Base-by-base conservation (phyloP, 1,284 basidiomycete species). In the Rhizopogon hawkerae region DNA sequence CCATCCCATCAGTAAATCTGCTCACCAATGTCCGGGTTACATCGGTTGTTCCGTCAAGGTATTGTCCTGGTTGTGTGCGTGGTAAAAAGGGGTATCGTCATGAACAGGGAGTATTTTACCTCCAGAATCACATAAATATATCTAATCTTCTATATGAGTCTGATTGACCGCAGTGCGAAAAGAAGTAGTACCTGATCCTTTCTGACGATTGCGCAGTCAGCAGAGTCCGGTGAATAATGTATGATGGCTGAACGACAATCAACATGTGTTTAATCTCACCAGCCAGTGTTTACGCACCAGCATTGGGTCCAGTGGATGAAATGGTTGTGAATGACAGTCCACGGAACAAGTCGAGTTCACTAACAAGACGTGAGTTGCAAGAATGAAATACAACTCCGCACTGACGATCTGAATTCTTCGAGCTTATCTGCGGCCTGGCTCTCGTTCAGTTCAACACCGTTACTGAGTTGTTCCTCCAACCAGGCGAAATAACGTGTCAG, bases 71-170 rank as follows among this genome's bases (percentile, higher is more conserved):
- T 49, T 8, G 9, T 35, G 11, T 36, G 10, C 44, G 46, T 6
- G 49, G 44, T 34, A 3, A 11, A 10, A 16, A 24, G 45, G 21
- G 29, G n/a, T 24, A 36, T 37, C 0, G 8, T 23, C 8, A 0
- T 18, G 36, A 43, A 29, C n/a, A 5, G 13, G 9, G 31, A 35
- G 5, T 8, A 11, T 48, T 68, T 52, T 56, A 81, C 85, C 89
- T 59, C 95, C 95, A 18, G 90, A 93, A 66, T 98, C 95, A 60
- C 94, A 98, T 3, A 98, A 76, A 66, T 98, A 98, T 46, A 96
- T 81, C 81, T 89, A 8, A 49, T 34, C 16, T 46, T 45, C 7
- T 2, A 46, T 2, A 46, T 57, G 11, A 23, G 9, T 46, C 35
- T 47, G 11, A 41, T 26, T 7, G 35, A 9, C 23, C 39, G 8